Conservation (phyloP, 306 rosid genomes). For the Cucumis melo region DNA sequence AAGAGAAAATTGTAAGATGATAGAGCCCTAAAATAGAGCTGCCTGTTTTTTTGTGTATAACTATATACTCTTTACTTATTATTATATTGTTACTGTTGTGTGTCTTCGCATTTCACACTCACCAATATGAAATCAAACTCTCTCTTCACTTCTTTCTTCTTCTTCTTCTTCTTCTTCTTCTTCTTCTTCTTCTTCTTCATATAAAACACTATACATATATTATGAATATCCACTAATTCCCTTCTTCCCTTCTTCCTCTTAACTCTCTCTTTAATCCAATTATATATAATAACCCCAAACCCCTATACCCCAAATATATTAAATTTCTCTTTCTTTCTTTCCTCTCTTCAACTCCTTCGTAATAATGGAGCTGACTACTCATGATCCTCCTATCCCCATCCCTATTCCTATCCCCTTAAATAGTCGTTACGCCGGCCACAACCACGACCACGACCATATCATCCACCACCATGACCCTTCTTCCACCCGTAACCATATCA, state of each 20-base stretch:
- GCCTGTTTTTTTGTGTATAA: neutral
- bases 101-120: constrained; percentile 16
- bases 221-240: no score
- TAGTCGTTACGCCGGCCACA: constrained; percentile 21
- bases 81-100: constrained; percentile 8
- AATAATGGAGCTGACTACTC: constrained; percentile 44
- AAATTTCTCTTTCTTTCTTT: neutral
- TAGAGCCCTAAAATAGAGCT: neutral
- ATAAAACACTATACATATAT: no score
- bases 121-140: neutral
- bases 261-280: neutral
- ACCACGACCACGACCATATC: constrained; percentile 23
- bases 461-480: constrained; percentile 24
- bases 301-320: no score
- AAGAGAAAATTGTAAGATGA: neutral
- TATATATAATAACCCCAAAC: neutral
- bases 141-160: neutral
- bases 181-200: neutral
- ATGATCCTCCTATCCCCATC: constrained; percentile 36
- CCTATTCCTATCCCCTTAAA: constrained; percentile 39
- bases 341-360: neutral
- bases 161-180: neutral
- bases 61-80: constrained; percentile 14
- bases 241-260: neutral
- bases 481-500: constrained; percentile 15